Evolutionary conservation across 345 rosid species (phyloP), one percentile per base, ranked within the genome.

Genomic region (Eucalyptus grandis): DNA sequence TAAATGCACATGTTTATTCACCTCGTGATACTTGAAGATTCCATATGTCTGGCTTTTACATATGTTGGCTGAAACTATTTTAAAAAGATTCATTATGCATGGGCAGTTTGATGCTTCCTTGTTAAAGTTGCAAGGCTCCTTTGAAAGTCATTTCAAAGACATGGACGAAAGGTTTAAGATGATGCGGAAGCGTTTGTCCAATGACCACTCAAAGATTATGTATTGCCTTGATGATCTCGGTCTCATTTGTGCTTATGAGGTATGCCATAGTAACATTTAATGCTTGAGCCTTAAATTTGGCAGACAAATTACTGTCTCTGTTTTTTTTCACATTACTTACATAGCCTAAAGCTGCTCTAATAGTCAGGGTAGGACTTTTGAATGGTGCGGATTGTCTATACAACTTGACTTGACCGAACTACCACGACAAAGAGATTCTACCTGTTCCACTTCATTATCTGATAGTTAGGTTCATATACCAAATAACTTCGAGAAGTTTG

Each of bases 201-300:
- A 85, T 87, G 94, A 95, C 90, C 90, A 91, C 85, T 90, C 94
- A 26, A 96, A 96, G 92, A 94, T 96, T 90, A 88, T 96, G 92
- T 93, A 93, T 90, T 97, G 98, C 91, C 96, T 97, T 88, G 96
- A 96, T 89, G 94, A 95, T 91, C 97, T 97, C 81, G 99, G 99
- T 69, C 95, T 95, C 86, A 88, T 94, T 65, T 97, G 99, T 91
- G 95, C 99, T 62, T 92, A 93, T 88, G 95, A 96, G 99, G 99
- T 96, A 94, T 88, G 93, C 22, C 87, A 72, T n/a, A 49, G 56
- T 49, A 80, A n/a, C 8, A 77, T 40, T 88, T 7, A 51, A 37
- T 86, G 56, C 56, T n/a, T 21, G 44, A 34, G 62, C 62, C 24
- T 31, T 34, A 12, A 51, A 46, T 31, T 86, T 31, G 88, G 46